Base-by-base conservation (phyloP, 2,329 filamentous ascomycete species). In the Clonostachys rhizophaga region DNA sequence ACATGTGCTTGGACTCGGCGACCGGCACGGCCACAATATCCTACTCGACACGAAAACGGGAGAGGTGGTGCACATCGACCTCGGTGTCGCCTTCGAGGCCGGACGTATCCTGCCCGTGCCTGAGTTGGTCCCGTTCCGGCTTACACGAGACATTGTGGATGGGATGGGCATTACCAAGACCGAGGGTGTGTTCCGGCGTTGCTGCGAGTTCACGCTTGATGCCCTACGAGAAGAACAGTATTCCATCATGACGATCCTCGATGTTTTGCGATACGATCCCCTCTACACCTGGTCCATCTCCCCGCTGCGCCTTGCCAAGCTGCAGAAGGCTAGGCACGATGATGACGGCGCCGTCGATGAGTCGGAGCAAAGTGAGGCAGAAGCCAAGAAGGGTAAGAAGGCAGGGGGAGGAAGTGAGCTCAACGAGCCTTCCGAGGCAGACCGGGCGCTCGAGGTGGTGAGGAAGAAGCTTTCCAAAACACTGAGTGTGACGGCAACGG, bases 171-270 rank as follows among this genome's bases (percentile, higher is more conserved):
- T 95, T 55, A 95, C 89, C 4, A 90, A 89, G 58, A 95, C 91
- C 0, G 95, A 99, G 65, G 94, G 94, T 5, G 91, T 97, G 0
- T 99, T 97, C 71, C 83, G 94, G 8, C 83, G 95, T n/a, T 97
- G 92, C 68, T 99, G 94, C 65, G 95, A 99, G 63, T 97, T 97
- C 63, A 97, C 91, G 0, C 81, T 99, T 34, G 91, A 96, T 52
- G 91, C 95, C 2, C 74, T 99, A 35, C 85, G 94, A n/a, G 88
- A 95, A 58, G 94, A 99, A 64, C 89, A 89, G 12, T 95, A 96
- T 63, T 91, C 87, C 41, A 99, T 99, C 70, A 97, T 96, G 91
- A 97, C 94, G 1, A 91, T 99, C 46, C 81, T 99, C 17, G 95
- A 99, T 61, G 95, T 99, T 18, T 73, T 99, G 49, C 87, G 95